Evolutionary conservation across 805 yeast genomes (phyloP), one percentile per base, ranked within the genome.

Genomic region (Candida adriatica): DNA sequence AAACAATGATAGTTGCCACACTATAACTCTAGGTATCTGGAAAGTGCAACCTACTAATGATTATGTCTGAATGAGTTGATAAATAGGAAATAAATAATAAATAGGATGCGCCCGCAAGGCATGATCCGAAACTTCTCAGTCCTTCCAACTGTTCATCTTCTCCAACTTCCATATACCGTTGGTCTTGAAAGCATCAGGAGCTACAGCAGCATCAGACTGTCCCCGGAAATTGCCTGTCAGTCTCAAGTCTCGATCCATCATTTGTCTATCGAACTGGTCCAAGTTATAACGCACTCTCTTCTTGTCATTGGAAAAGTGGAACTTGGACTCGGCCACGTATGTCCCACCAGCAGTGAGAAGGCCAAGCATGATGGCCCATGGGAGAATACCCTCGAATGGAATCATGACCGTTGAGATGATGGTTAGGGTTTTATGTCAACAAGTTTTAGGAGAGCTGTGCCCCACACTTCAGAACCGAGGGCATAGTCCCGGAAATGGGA

Each of bases 101-200:
- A 16, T 22, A 25, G 13, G 13, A 23, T 8, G 7, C 8, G 7
- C 10, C 13, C 7, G 7, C 15, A n/a, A 23, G 7, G 13, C 9
- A 23, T 13, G 7, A 8, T n/a, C 13, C 9, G 13, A n/a, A 23
- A 15, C 25, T 13, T 8, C 6, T 34, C 14, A 30, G 18, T 35
- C 38, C 38, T 39, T 40, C 41, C 52, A 52, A 54, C 55, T 52
- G 30, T 46, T 48, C 13, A 32, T 32, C 34, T 46, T 46, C 37
- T 54, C 48, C 23, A 54, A 20, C 34, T 52, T 54, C 51, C 55
- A 51, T 29, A 45, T 44, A n/a, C 82, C 70, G 53, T 71, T 75
- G n/a, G 83, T 75, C 61, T 78, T 81, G 68, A 85, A 84, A 19
- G 66, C 69, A 39, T 79, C 88, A 23, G 87, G 86, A 4, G 94